These are phyloP conservation scores for Lactifluus rugatus DNA, from an alignment of 768 basidiomycete genomes.

Conservation along the genomic window DNA sequence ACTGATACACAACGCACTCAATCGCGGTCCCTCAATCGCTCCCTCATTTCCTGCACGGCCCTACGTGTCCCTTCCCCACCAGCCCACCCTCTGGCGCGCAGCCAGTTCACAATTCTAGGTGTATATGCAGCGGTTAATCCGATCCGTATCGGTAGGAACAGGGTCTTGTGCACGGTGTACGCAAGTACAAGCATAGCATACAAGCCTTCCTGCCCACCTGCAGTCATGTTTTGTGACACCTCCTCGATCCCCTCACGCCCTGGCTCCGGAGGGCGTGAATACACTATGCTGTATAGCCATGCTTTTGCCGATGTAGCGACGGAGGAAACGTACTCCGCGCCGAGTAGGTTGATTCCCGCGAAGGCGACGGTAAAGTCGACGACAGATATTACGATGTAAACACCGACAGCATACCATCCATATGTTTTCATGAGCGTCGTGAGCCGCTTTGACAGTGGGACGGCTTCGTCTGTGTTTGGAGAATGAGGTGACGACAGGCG, in stretches of 20 bases:
- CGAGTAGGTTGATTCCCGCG: slow-evolving; percentile 72
- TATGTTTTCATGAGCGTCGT: slow-evolving; percentile 84
- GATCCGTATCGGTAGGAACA: slow-evolving; percentile 81
- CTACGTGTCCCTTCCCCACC: slow-evolving; percentile 59
- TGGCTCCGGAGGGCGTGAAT: slow-evolving; percentile 51
- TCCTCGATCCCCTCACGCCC: slow-evolving; percentile 55
- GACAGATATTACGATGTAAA: slow-evolving; percentile 65
- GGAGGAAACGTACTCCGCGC: slow-evolving; percentile 80
- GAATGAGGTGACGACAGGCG: slow-evolving; percentile 34
- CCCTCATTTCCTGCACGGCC: slow-evolving; percentile 41
- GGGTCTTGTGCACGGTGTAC: slow-evolving; percentile 92
- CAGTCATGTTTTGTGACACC: slow-evolving; percentile 24
- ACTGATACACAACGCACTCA: slow-evolving; percentile 17
- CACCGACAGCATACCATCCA: slow-evolving; percentile 91
- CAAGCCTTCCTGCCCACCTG: slow-evolving; percentile 55
- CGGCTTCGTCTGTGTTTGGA: slow-evolving; percentile 32
- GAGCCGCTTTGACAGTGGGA: slow-evolving; percentile 57
- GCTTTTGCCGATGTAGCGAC: slow-evolving; percentile 51
- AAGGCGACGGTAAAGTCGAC: slow-evolving; percentile 85
- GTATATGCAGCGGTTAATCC: slow-evolving; percentile 84
- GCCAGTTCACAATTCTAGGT: slow-evolving; percentile 77
- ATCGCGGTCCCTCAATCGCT: slow-evolving; percentile 26
- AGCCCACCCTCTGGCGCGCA: slow-evolving; percentile 74
- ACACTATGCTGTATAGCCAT: slow-evolving; percentile 35
- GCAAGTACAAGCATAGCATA: slow-evolving; percentile 91